A percentile compares a stretch with the other conserved stretches of the same genome.
These are phyloP conservation scores for Cercospora sojina DNA, from an alignment of 2,329 filamentous ascomycete species.

Conservation along the genomic window DNA sequence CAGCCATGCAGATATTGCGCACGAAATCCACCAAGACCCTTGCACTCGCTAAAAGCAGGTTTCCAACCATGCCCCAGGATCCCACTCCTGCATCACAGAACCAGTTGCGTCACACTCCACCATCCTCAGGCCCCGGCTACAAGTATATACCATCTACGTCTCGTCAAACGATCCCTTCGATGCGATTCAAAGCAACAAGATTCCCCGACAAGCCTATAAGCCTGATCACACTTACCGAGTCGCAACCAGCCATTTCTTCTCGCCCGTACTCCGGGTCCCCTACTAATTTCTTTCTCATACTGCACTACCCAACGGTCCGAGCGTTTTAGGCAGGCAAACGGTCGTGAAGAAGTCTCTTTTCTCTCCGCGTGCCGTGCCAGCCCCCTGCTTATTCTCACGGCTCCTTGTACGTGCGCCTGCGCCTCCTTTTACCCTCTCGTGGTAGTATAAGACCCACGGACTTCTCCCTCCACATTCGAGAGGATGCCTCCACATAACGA, in stretches of 20 bases:
- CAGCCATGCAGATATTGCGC: background rate
- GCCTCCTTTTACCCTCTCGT: background rate
- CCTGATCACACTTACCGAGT: constrained; percentile 4
- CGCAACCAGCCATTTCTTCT: background rate
- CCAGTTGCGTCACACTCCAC: constrained; percentile 10
- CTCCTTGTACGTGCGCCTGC: background rate
- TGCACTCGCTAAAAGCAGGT: constrained; percentile 10
- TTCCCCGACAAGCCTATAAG: constrained; percentile 11
- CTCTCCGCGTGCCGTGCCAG: background rate
- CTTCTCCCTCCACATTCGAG: background rate
- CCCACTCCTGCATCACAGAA: constrained; percentile 2
- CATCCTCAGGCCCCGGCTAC: background rate
- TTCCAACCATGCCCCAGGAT: constrained; percentile 14
- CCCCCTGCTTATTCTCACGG: background rate
- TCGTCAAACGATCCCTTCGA: constrained; percentile 3
- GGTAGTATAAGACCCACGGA: constrained; percentile 2
- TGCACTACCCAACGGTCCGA: constrained; percentile 2
- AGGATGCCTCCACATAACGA: constrained; percentile 4
- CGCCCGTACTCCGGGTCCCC: background rate
- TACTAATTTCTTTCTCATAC: constrained; percentile 6
- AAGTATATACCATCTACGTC: constrained; percentile 12
- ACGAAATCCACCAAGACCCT: background rate
- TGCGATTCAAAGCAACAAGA: background rate
- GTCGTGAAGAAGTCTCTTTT: background rate
- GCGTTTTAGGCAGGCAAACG: constrained; percentile 5